phyloP scores from a whole-genome alignment of 148 eudicot genomes.

The Dianthus caryophyllus region DNA sequence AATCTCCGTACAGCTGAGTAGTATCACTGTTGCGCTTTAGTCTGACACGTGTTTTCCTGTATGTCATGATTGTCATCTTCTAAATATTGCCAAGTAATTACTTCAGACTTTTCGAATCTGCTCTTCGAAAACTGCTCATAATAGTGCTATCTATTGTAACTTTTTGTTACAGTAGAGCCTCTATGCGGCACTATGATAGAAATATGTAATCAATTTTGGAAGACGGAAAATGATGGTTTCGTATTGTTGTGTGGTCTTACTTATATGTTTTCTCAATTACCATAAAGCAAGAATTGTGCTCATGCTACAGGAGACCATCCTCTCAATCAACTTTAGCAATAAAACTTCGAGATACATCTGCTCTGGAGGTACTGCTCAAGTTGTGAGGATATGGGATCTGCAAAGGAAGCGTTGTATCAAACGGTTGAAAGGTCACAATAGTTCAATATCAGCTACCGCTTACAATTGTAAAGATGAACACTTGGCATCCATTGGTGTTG shows the following conservation, averaged over 20 bases:
- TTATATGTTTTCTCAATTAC: not conserved
- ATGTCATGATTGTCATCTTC: no score
- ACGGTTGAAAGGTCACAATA: slow-evolving; percentile 90
- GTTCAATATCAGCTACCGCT: slow-evolving; percentile 68
- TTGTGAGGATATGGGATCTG: slow-evolving; percentile 93
- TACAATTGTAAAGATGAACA: slow-evolving; percentile 98
- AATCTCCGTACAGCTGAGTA: not conserved
- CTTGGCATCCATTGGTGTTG: slow-evolving; percentile 85
- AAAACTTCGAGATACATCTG: slow-evolving; percentile 87
- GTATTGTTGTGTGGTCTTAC: not conserved
- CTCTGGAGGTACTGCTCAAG: slow-evolving; percentile 85
- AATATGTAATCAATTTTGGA: not conserved
- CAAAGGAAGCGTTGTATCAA: slow-evolving; percentile 92
- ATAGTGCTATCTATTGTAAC: no score
- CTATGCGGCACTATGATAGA: not conserved
- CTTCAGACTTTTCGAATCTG: no score
- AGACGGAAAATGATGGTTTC: not conserved
- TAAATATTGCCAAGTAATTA: no score
- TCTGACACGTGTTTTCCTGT: no score
- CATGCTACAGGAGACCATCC: slow-evolving; percentile 58
- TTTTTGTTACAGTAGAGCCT: not conserved
- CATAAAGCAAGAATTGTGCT: not conserved
- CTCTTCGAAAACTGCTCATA: no score
- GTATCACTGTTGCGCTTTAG: not conserved
- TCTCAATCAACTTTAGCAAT: slow-evolving; percentile 75